A percentile compares a stretch with the other conserved stretches of the same genome.
Evolutionary conservation across 1,139 yeast species (phyloP).

Genomic region (Zygoascus hellenicus): DNA sequence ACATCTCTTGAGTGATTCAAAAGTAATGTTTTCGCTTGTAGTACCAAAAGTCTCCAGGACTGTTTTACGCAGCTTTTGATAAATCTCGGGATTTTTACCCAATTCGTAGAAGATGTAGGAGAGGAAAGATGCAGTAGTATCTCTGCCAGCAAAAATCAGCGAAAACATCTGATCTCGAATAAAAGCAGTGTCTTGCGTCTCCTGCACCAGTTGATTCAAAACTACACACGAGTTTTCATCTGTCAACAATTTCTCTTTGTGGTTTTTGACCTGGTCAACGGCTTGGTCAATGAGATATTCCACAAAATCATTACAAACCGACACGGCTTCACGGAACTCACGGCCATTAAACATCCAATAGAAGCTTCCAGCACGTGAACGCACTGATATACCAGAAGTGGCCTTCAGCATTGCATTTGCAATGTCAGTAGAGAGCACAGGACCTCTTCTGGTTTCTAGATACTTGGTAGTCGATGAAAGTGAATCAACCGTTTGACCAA

Average conservation of each 20-base stretch:
- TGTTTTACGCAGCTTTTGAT: slow-evolving; percentile 38
- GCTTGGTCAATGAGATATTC: slow-evolving; percentile 32
- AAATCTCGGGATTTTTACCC: slow-evolving; percentile 42
- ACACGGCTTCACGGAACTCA: slow-evolving; percentile 32
- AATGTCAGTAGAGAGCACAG: slow-evolving; percentile 5
- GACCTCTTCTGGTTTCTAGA: slow-evolving; percentile 20
- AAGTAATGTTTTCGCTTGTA: slow-evolving; percentile 29
- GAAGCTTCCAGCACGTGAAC: slow-evolving; percentile 14
- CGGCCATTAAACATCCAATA: slow-evolving; percentile 12
- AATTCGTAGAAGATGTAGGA: slow-evolving; percentile 45
- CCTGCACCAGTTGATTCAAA: slow-evolving; percentile 46
- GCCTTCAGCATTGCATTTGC: slow-evolving; percentile 13
- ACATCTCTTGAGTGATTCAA: slow-evolving; percentile 47
- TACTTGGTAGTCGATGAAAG: slow-evolving; percentile 31
- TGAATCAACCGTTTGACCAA: slow-evolving; percentile 48
- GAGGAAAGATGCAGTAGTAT: slow-evolving; percentile 52
- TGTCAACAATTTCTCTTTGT: slow-evolving; percentile 3
- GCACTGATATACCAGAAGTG: slow-evolving; percentile 2
- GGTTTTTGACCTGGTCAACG: slow-evolving; percentile 17
- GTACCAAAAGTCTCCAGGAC: slow-evolving; percentile 31
- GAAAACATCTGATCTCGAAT: slow-evolving; percentile 49
- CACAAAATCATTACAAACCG: slow-evolving; percentile 30
- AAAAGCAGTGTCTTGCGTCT: slow-evolving; percentile 45
- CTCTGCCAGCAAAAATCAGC: slow-evolving; percentile 51
- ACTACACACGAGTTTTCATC: slow-evolving; percentile 35